These are phyloP conservation scores for Suhomyces sp. DNA, from an alignment of 805 yeast species.

Conservation along the genomic window DNA sequence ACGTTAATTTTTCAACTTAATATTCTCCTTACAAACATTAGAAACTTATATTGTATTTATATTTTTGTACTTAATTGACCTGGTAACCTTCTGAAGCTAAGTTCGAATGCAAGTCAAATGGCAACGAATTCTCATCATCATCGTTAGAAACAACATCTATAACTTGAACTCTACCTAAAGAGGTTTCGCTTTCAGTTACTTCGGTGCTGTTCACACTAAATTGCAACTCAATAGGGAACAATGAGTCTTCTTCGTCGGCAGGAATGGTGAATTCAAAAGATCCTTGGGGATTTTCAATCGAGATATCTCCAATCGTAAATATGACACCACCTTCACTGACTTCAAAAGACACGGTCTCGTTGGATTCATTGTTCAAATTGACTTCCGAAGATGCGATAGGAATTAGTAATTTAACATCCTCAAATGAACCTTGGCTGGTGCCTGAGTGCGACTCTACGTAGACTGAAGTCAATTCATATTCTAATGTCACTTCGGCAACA, in stretches of 20 bases:
- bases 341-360: conserved; percentile 50
- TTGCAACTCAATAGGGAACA: conserved; percentile 83
- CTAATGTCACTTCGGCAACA: conserved; percentile 74
- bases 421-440: conserved; percentile 42
- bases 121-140: conserved; percentile 56
- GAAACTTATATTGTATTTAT: neutral
- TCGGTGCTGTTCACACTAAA: conserved; percentile 52
- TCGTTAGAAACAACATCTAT: conserved; percentile 53
- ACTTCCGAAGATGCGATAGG: conserved; percentile 65
- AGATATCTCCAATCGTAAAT: conserved; percentile 59
- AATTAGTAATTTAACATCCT: conserved; percentile 55
- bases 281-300: conserved; percentile 57
- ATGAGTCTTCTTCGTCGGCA: conserved; percentile 72
- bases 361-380: conserved; percentile 47
- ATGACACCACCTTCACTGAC: conserved; percentile 68
- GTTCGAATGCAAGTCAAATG: conserved; percentile 65
- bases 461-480: conserved; percentile 68
- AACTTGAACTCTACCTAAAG: conserved; percentile 67
- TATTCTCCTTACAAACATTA: no score
- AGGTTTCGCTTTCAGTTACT: conserved; percentile 39
- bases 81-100: conserved; percentile 59
- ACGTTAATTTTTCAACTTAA: neutral
- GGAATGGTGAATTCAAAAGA: conserved; percentile 78
- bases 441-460: conserved; percentile 26
- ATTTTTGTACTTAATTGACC: conserved; percentile 22